These are phyloP conservation scores for Psilocybe subaeruginosa DNA, from an alignment of 768 basidiomycete genomes.

Conservation along the genomic window DNA sequence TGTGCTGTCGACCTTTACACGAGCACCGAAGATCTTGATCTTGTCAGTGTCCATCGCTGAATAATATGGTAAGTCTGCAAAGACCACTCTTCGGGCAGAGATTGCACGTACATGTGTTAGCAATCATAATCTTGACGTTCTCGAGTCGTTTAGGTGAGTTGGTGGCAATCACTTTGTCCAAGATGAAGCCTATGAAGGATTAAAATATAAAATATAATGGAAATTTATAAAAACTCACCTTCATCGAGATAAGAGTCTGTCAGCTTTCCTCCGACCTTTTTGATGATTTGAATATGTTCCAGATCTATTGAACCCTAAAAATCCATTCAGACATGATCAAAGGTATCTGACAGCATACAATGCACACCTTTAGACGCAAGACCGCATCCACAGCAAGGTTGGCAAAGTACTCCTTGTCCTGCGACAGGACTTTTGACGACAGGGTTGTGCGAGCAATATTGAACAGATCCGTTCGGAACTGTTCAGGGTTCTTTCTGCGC, in stretches of 20 bases:
- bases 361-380: slow-evolving; percentile 75
- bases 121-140: slow-evolving; percentile 94
- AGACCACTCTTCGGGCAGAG: neutral
- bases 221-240: slow-evolving; percentile 46
- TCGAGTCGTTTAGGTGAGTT: slow-evolving; percentile 95
- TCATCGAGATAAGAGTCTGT: slow-evolving; percentile 98
- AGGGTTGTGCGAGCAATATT: slow-evolving; percentile 97
- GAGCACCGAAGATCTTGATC: slow-evolving; percentile 98
- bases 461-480: slow-evolving; percentile 89
- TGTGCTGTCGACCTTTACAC: slow-evolving; percentile 93
- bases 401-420: slow-evolving; percentile 98
- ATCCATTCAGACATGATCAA: slow-evolving; percentile 1
- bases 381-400: slow-evolving; percentile 98
- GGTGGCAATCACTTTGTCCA: slow-evolving; percentile 93
- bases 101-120: slow-evolving; percentile 85
- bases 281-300: slow-evolving; percentile 99
- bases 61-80: slow-evolving; percentile 2
- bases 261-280: slow-evolving; percentile 98
- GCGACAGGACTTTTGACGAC: slow-evolving; percentile 93
- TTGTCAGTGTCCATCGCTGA: slow-evolving; percentile 99
- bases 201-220: neutral
- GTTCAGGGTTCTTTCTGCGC: slow-evolving; percentile 65
- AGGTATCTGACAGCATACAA: neutral
- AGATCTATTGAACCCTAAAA: slow-evolving; percentile 90
- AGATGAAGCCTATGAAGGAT: slow-evolving; percentile 78